A percentile compares a stretch with the other conserved stretches of the same genome.
phyloP scores from a whole-genome alignment of 129 eudicot genomes.

The Chrysanthemum seticuspe region DNA sequence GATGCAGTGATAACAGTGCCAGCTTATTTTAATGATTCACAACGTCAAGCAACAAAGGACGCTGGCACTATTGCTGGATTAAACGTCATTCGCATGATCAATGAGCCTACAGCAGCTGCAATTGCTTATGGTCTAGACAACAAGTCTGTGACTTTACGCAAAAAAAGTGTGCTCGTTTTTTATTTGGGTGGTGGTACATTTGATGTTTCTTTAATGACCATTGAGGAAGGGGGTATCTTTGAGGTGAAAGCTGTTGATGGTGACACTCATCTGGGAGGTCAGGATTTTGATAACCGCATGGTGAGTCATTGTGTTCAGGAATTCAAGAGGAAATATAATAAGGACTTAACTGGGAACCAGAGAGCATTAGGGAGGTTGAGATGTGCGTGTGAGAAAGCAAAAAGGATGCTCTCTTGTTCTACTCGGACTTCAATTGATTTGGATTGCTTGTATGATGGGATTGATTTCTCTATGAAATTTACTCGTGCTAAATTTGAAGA shows the following conservation, averaged over 20 bases:
- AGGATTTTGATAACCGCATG: too few species aligned
- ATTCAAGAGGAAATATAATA: too few species aligned
- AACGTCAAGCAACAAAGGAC: constrained; percentile 19
- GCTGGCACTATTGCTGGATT: constrained; percentile 20
- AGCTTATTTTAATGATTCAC: constrained; percentile 20
- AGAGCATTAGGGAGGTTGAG: too few species aligned
- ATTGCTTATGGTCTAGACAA: constrained; percentile 23
- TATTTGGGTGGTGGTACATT: constrained; percentile 14
- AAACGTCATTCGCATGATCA: constrained; percentile 8
- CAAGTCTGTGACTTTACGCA: neutral
- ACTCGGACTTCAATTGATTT: too few species aligned
- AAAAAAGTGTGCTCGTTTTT: neutral
- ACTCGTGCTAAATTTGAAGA: constrained; percentile 29
- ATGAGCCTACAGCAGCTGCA: constrained; percentile 24
- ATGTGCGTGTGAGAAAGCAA: too few species aligned
- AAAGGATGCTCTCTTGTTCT: too few species aligned
- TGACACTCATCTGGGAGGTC: too few species aligned
- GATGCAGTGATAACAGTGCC: constrained; percentile 17
- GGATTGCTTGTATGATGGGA: too few species aligned
- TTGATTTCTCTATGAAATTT: too few species aligned
- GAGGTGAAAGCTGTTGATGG: too few species aligned
- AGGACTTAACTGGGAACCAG: too few species aligned
- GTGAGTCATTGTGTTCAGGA: too few species aligned
- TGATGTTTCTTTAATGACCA: constrained; percentile 18
- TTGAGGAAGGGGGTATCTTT: neutral